Evolutionary conservation across 495 filamentous ascomycete genomes (phyloP).

Genomic region (Neurospora terricola): DNA sequence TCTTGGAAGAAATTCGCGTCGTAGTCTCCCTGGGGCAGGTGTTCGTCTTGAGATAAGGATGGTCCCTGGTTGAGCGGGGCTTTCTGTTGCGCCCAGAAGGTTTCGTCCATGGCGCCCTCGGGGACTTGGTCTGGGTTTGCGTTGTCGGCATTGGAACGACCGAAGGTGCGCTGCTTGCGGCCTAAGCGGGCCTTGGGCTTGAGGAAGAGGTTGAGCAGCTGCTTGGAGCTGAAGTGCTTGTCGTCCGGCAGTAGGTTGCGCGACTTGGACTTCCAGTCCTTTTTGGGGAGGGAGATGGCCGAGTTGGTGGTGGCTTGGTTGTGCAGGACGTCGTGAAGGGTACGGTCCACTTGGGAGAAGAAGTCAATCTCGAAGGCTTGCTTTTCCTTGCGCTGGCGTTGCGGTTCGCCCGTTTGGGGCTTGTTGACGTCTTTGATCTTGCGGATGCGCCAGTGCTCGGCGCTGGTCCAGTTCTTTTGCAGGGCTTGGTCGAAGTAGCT

Average conservation of each 20-base stretch:
- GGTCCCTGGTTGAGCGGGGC: constrained; percentile 27
- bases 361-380: constrained; percentile 96
- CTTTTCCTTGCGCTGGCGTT: constrained; percentile 75
- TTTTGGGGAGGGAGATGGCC: constrained; percentile 74
- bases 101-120: constrained; percentile 79
- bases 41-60: constrained; percentile 22
- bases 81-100: constrained; percentile 86
- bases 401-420: constrained; percentile 31
- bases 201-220: constrained; percentile 80
- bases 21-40: constrained; percentile 59
- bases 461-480: constrained; percentile 96
- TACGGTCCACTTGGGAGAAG: constrained; percentile 53
- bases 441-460: constrained; percentile 95
- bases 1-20: constrained; percentile 98
- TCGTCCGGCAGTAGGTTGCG: constrained; percentile 93
- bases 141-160: constrained; percentile 9
- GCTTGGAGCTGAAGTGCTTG: constrained; percentile 93
- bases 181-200: constrained; percentile 81
- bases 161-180: constrained; percentile 26
- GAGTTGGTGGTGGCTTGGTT: constrained; percentile 73
- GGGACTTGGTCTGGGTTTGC: constrained; percentile 44
- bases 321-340: constrained; percentile 71
- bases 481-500: constrained; percentile 94
- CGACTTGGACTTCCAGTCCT: constrained; percentile 89
- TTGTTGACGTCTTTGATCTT: constrained; percentile 80